Percentiles rank a stretch among this genome's conserved stretches.
phyloP scores from a whole-genome alignment of 768 basidiomycete genomes.

The Agaricus subrufescens region DNA sequence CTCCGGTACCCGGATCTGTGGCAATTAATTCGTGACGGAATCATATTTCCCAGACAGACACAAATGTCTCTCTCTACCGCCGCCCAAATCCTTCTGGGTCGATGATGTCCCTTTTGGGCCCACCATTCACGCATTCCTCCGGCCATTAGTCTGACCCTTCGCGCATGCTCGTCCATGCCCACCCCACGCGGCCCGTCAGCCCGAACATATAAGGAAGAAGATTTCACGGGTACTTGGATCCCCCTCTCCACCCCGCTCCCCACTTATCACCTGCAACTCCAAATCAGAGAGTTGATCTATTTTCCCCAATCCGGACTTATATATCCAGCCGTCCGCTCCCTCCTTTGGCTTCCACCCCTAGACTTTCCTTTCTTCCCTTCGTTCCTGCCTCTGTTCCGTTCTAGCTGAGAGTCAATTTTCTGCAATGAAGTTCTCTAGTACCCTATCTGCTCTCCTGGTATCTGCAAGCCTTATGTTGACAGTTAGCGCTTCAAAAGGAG shows the following conservation, averaged over 20 bases:
- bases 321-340: too few relatives aligned
- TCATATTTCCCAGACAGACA: too few relatives aligned
- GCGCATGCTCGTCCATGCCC: not conserved
- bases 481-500: not conserved
- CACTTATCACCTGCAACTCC: not conserved
- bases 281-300: too few relatives aligned
- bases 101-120: not conserved
- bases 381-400: not conserved
- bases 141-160: not conserved
- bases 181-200: not conserved
- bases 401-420: too few relatives aligned
- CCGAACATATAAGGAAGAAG: not conserved
- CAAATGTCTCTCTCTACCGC: too few relatives aligned
- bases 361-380: not conserved
- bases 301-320: too few relatives aligned
- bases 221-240: not conserved
- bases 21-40: too few relatives aligned
- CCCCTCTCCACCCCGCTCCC: not conserved
- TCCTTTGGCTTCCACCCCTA: not conserved
- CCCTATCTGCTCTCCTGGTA: not conserved
- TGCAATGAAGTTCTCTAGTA: not conserved
- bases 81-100: too few relatives aligned
- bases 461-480: not conserved
- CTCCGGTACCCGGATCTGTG: too few relatives aligned
- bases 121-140: not conserved